Conservation (phyloP, 768 basidiomycete genomes). For the Lactifluus subvellereus region DNA sequence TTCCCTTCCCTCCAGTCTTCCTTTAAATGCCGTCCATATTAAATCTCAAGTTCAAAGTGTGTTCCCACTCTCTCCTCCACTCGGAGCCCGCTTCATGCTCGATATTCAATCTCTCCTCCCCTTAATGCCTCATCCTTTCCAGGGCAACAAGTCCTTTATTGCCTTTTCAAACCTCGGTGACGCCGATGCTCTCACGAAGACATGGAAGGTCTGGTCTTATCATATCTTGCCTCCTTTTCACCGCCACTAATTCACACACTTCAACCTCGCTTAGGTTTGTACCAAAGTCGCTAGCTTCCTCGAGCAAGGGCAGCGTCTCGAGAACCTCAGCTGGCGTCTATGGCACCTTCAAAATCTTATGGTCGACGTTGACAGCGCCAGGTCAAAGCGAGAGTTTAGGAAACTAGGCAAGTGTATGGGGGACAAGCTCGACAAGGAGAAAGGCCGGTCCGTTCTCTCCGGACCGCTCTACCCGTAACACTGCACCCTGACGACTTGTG, state of each 20-base stretch:
- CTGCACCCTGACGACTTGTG: slow-evolving; percentile 7
- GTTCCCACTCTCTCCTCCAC: slow-evolving; percentile 22
- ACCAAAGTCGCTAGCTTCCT: slow-evolving; percentile 88
- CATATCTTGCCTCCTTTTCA: slow-evolving; percentile 11
- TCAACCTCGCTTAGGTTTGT: slow-evolving; percentile 51
- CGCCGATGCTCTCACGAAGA: slow-evolving; percentile 78
- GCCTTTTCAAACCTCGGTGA: slow-evolving; percentile 87
- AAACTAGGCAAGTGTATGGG: slow-evolving; percentile 85
- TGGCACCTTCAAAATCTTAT: slow-evolving; percentile 91
- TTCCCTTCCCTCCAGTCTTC: not conserved
- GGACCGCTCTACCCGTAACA: slow-evolving; percentile 7
- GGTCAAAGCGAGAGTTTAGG: slow-evolving; percentile 84
- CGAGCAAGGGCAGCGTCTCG: slow-evolving; percentile 85
- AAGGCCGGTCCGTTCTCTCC: slow-evolving; percentile 61
- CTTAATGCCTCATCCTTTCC: slow-evolving; percentile 23
- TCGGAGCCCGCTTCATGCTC: slow-evolving; percentile 1
- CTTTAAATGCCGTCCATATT: slow-evolving; percentile 68
- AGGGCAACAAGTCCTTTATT: slow-evolving; percentile 94
- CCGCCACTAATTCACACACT: not conserved
- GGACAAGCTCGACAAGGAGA: slow-evolving; percentile 90
- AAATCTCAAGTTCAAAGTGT: slow-evolving; percentile 81
- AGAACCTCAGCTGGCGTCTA: slow-evolving; percentile 88
- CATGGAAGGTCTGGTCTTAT: slow-evolving; percentile 64
- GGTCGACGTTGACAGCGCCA: slow-evolving; percentile 86
- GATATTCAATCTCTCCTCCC: slow-evolving; percentile 24